phyloP scores from a whole-genome alignment of 2,329 filamentous ascomycete species.

The Gyromitra esculenta region DNA sequence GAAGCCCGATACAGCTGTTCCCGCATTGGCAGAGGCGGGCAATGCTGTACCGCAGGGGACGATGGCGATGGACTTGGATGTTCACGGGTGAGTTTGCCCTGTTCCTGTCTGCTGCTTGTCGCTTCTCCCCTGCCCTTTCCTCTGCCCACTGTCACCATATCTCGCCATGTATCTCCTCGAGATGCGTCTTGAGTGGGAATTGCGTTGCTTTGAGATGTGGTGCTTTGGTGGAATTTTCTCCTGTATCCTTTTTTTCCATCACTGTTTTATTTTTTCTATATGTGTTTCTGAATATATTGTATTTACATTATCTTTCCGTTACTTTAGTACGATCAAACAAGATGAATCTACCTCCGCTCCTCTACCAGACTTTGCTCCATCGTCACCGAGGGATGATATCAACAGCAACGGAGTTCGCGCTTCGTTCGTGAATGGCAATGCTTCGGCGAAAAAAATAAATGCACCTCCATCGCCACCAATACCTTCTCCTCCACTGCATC shows the following conservation, averaged over 20 bases:
- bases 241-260: constrained; percentile 46
- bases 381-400: constrained; percentile 54
- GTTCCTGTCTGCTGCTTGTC: constrained; percentile 57
- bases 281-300: constrained; percentile 48
- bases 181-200: constrained; percentile 48
- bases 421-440: constrained; percentile 55
- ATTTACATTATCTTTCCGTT: constrained; percentile 53
- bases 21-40: constrained; percentile 64
- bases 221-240: constrained; percentile 54
- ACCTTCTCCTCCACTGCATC: constrained; percentile 57
- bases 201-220: constrained; percentile 47
- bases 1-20: constrained; percentile 56
- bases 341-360: constrained; percentile 55
- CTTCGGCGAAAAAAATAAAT: constrained; percentile 55
- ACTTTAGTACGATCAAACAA: constrained; percentile 56
- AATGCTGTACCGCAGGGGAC: constrained; percentile 64
- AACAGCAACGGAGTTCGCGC: constrained; percentile 55
- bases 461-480: constrained; percentile 57
- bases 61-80: constrained; percentile 66
- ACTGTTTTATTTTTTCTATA: constrained; percentile 45
- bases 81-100: constrained; percentile 69
- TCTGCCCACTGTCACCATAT: constrained; percentile 34
- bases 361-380: constrained; percentile 58
- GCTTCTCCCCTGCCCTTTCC: constrained; percentile 54
- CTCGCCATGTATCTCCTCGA: constrained; percentile 50